phyloP scores from a whole-genome alignment of 441 rosid species.

The Mallotus repandus region DNA sequence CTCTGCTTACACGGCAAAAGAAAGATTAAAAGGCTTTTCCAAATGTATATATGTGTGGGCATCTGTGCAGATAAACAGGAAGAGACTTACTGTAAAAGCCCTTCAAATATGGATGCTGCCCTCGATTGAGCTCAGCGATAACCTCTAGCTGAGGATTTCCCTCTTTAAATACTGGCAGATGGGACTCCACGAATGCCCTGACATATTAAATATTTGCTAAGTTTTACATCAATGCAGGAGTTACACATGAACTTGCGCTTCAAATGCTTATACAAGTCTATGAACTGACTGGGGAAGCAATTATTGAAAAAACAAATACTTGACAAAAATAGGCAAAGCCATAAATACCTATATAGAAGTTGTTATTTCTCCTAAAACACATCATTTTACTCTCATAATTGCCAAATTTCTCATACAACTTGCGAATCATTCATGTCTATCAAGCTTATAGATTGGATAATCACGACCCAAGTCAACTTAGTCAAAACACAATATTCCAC shows the following conservation, averaged over 20 bases:
- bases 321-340: too few species aligned
- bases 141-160: constrained; percentile 78
- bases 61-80: background rate
- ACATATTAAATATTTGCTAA: background rate
- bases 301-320: too few species aligned
- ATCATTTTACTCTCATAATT: too few species aligned
- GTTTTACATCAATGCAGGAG: background rate
- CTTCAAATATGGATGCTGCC: constrained; percentile 87
- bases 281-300: too few species aligned
- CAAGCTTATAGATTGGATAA: too few species aligned
- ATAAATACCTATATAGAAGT: too few species aligned
- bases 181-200: constrained; percentile 86
- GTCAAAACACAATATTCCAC: too few species aligned
- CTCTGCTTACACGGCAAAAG: constrained; percentile 32
- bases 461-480: too few species aligned
- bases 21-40: background rate
- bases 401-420: too few species aligned
- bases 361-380: too few species aligned
- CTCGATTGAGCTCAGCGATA: constrained; percentile 66
- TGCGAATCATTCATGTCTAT: too few species aligned
- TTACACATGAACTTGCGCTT: background rate
- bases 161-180: constrained; percentile 60
- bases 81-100: constrained; percentile 59
- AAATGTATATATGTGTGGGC: background rate
- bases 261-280: background rate